A percentile compares a stretch with the other conserved stretches of the same genome.
phyloP scores from a whole-genome alignment of 2,329 filamentous ascomycete genomes.

The Ophiostoma sp. region DNA sequence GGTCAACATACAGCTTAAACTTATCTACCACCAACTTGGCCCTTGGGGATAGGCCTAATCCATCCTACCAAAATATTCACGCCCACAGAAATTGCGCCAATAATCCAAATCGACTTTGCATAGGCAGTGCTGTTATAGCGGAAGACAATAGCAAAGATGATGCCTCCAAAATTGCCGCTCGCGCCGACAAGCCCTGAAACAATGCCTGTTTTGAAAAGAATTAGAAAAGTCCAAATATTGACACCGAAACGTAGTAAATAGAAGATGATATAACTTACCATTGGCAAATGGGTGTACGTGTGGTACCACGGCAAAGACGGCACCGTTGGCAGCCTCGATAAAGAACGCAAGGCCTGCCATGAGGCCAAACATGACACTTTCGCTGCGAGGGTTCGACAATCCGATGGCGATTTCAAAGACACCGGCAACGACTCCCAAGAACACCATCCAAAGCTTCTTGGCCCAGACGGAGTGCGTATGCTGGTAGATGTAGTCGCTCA shows the following conservation, averaged over 20 bases:
- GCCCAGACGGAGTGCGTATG: constrained; percentile 41
- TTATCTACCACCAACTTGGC: constrained; percentile 50
- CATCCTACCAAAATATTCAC: constrained; percentile 65
- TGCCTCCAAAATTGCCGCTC: constrained; percentile 78
- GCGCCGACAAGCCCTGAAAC: constrained; percentile 79
- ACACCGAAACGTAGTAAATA: neutral
- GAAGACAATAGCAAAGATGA: constrained; percentile 83
- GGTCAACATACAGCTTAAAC: too few species aligned
- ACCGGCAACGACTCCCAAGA: constrained; percentile 63
- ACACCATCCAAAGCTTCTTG: constrained; percentile 60
- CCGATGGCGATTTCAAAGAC: constrained; percentile 63
- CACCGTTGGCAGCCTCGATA: constrained; percentile 80
- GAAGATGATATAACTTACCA: constrained; percentile 24
- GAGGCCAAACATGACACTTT: constrained; percentile 72
- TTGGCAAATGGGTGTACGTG: constrained; percentile 84
- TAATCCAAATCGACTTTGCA: constrained; percentile 74
- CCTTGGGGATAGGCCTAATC: constrained; percentile 57
- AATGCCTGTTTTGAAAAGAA: constrained; percentile 47
- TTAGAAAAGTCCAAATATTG: neutral
- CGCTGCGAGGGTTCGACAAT: constrained; percentile 59
- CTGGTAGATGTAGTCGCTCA: constrained; percentile 50
- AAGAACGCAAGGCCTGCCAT: constrained; percentile 78
- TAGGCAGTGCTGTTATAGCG: constrained; percentile 65
- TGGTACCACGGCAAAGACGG: constrained; percentile 82
- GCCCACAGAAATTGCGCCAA: constrained; percentile 71